A percentile compares a stretch with the other conserved stretches of the same genome.
Conservation (phyloP, 257 asterid species). For the Solanum infundibuliforme region DNA sequence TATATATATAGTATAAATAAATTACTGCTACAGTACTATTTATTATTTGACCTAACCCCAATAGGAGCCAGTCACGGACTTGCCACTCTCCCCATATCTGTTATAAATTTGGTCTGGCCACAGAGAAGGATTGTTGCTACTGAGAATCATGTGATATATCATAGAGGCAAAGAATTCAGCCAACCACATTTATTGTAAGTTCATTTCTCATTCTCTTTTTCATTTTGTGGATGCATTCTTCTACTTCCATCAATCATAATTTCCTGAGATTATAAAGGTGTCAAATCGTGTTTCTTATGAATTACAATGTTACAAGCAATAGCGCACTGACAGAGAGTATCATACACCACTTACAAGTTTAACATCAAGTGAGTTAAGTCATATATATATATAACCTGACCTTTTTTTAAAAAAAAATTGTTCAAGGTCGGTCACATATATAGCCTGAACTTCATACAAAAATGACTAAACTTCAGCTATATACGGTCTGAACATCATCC, state of each 20-base stretch:
- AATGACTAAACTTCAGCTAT: background rate
- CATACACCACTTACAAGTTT: background rate
- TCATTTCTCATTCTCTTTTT: background rate
- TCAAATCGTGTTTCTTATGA: background rate
- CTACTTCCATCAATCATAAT: too few species aligned
- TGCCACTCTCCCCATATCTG: background rate
- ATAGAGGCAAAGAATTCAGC: background rate
- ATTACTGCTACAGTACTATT: background rate
- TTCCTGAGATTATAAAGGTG: background rate
- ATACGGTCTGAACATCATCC: background rate
- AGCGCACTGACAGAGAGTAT: background rate
- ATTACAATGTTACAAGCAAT: background rate
- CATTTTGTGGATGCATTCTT: background rate
- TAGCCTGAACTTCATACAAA: background rate
- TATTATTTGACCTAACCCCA: background rate
- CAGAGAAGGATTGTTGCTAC: background rate
- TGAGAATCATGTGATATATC: conserved; percentile 1
- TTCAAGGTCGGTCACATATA: background rate
- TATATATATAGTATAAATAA: background rate
- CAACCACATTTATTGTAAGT: background rate
- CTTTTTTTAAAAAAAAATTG: background rate
- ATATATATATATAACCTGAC: background rate
- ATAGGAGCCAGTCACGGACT: background rate
- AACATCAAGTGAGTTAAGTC: background rate
- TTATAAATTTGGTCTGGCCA: background rate